Evolutionary conservation across 2,329 filamentous ascomycete species (phyloP), one percentile per base, ranked within the genome.

Genomic region (Polychaeton citri): DNA sequence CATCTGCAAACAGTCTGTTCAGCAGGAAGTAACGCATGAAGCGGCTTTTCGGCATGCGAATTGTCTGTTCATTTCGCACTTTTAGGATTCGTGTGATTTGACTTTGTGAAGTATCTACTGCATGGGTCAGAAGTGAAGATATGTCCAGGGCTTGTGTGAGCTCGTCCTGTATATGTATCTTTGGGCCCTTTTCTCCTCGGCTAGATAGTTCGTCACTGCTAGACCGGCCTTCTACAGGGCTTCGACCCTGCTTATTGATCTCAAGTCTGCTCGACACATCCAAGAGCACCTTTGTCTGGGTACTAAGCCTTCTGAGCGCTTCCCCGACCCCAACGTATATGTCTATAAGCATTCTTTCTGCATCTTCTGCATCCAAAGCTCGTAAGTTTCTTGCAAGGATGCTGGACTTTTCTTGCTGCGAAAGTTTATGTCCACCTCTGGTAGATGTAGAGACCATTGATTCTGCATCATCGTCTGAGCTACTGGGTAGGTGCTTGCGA

Each of bases 251-350:
- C 13, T 17, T 15, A 18, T 35, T 5, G 12, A 21, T 49, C 20
- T 16, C 67, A 35, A 82, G 69, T 9, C 75, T 79, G 54, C 86
- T 94, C 1, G 87, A 90, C 15, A 94, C 82, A 57, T 98, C 90
- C 7, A 98, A 68, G n/a, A 98, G 62, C 7, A 96, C 78, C 57
- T 98, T 98, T 37, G 90, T 81, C 55, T 96, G 88, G 0, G 85
- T 87, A 13, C 84, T 85, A 6, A 95, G 64, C 50, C 90, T 73
- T 38, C 90, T 72, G 33, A 98, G 58, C 3, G 83, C 83, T 62
- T 98, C 90, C 3, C 88, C 81, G 6, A 95, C 79, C 21, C 81
- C 77, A 13, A 86, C 80, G 52, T 96, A 98, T 12, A 93, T 81
- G 38, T 76, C 82, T 19, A 76, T 67, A 10, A 96, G 71, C 48